Evolutionary conservation across 2,329 filamentous ascomycete species (phyloP), one percentile per base, ranked within the genome.

Genomic region (Aspergillus fijiensis): DNA sequence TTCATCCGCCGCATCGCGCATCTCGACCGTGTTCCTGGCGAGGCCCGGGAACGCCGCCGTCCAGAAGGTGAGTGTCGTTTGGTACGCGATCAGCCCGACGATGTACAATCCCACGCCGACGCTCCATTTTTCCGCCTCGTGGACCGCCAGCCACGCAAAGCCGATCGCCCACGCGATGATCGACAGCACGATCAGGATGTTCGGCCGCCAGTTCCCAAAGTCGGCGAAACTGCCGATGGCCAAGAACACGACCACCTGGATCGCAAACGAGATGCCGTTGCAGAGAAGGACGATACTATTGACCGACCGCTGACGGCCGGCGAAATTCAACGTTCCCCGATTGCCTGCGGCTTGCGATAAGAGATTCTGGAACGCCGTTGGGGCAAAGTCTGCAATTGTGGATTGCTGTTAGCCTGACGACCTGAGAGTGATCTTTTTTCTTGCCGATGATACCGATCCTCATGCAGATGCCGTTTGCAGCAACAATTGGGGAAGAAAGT

Each of bases 51-150:
- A 87, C 0, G 87, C 86, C 0, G 87, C 86, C 0, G 86, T 88
- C 85, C 87, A 89, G 70, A 89, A 89, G 0, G 87, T 89, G 52
- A 89, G 76, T 0, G 85, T 87, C 2, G 87, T 83, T 72, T 89
- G 87, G 65, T 89, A 89, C 1, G 83, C 82, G 63, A 90, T 86
- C 48, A 89, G 63, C 33, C 87, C 87, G 16, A 89, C 82, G 58
- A 89, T 87, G 70, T 90, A 90, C 16, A 90, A 71, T 0, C 82
- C 87, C 0, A 85, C 80, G 0, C 79, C 88, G 9, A 81, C 75
- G 51, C 82, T 79, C 88, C 88, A 90, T 69, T 87, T 79, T 3
- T 80, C 77, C 16, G 81, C 73, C 0, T 80, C 82, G 60, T 89
- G 85, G 0, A 90, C 86, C 21, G 86, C 87, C 1, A 90, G 73